Conservation (phyloP, 495 filamentous ascomycete species). For the Emericellopsis terricola region DNA sequence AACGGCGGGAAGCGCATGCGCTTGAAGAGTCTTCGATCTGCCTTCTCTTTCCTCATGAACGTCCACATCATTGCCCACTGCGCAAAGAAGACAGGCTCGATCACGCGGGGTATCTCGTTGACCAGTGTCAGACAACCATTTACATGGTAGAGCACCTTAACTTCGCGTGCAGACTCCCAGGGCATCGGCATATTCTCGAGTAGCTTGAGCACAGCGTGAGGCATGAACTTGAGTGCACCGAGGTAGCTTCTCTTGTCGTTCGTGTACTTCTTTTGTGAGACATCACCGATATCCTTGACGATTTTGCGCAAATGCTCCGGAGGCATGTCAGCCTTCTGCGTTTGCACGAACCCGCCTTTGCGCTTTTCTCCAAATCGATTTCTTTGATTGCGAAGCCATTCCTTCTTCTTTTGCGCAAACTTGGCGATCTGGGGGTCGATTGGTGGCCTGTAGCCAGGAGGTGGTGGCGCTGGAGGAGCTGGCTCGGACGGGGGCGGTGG, state of each 20-base stretch:
- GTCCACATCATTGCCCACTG: conserved; percentile 99
- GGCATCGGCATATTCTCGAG: conserved; percentile 99
- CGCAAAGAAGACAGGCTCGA: conserved; percentile 95
- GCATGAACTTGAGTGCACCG: conserved; percentile 97
- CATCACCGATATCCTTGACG: conserved; percentile 95
- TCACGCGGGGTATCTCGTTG: conserved; percentile 91
- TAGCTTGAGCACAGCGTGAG: conserved; percentile 96
- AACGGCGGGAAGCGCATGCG: conserved; percentile 98
- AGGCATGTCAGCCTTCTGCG: conserved; percentile 97
- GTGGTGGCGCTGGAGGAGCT: conserved; percentile 59
- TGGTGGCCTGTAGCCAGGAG: conserved; percentile 73
- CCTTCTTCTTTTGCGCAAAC: conserved; percentile 95
- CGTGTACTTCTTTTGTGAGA: conserved; percentile 98
- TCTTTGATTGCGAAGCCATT: conserved; percentile 88
- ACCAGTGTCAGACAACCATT: conserved; percentile 95
- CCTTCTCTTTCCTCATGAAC: conserved; percentile 94
- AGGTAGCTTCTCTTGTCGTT: conserved; percentile 98
- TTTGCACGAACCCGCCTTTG: conserved; percentile 90
- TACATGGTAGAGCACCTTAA: conserved; percentile 96
- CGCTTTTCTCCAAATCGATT: conserved; percentile 94
- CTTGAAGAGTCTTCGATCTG: conserved; percentile 91
- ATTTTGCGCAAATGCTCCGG: conserved; percentile 97
- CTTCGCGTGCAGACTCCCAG: conserved; percentile 89
- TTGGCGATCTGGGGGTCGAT: conserved; percentile 80
- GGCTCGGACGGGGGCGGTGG: conserved; percentile 33